Conservation (phyloP, 1,139 yeast species). For the Nakaseomyces uthaithaninus region DNA sequence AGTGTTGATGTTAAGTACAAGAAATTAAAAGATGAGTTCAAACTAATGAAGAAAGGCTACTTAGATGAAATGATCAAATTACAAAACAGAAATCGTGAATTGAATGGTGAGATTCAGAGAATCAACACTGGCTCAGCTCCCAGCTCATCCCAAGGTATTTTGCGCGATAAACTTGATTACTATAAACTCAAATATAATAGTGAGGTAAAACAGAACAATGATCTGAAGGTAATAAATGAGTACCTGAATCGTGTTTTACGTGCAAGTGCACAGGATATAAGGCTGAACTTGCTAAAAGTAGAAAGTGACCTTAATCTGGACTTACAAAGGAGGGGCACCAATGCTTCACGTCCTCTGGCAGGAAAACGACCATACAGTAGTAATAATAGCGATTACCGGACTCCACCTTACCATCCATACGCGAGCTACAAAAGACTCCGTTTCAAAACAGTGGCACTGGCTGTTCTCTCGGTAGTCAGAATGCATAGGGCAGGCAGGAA, state of each 20-base stretch:
- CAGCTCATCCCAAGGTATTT: neutral
- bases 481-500: slow-evolving; percentile 22
- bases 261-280: slow-evolving; percentile 27
- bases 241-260: slow-evolving; percentile 29
- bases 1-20: slow-evolving; percentile 19
- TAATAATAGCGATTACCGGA: neutral
- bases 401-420: slow-evolving; percentile 2
- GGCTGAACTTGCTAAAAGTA: slow-evolving; percentile 25
- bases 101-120: slow-evolving; percentile 4
- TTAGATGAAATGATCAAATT: slow-evolving; percentile 21
- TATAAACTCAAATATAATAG: slow-evolving; percentile 27
- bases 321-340: slow-evolving; percentile 4
- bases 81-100: slow-evolving; percentile 21
- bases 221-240: slow-evolving; percentile 27
- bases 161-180: slow-evolving; percentile 23
- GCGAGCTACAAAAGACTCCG: slow-evolving; percentile 11
- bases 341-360: neutral
- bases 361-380: slow-evolving; percentile 2
- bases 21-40: slow-evolving; percentile 7
- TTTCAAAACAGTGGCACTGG: slow-evolving; percentile 26
- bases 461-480: slow-evolving; percentile 27
- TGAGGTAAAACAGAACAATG: slow-evolving; percentile 30
- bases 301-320: slow-evolving; percentile 19
- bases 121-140: slow-evolving; percentile 9
- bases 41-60: slow-evolving; percentile 22